Evolutionary conservation across 2,329 filamentous ascomycete genomes (phyloP).

Genomic region (Colletotrichum cordylinicola): DNA sequence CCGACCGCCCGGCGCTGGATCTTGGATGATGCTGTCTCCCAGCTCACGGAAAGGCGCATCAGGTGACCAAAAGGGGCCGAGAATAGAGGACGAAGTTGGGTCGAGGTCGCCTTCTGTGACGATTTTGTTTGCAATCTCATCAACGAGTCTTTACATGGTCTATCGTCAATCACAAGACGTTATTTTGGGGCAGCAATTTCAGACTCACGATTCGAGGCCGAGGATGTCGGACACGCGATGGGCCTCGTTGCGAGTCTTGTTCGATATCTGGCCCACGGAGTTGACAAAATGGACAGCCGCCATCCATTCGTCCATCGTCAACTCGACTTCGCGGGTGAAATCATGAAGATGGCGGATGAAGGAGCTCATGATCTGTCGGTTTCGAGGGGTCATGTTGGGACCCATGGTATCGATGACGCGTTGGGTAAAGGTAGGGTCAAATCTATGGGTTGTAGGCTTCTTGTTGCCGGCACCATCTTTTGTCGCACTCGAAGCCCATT

Average conservation of each 20-base stretch:
- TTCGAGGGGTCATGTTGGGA: background rate
- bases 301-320: background rate
- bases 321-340: background rate
- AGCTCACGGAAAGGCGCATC: background rate
- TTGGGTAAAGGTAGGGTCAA: background rate
- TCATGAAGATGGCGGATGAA: background rate
- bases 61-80: background rate
- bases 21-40: background rate
- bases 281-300: background rate
- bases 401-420: background rate
- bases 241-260: background rate
- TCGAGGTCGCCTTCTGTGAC: background rate
- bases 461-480: background rate
- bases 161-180: background rate
- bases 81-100: background rate
- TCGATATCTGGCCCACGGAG: background rate
- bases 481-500: background rate
- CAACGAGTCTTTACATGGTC: background rate
- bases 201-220: background rate
- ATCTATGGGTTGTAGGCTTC: background rate
- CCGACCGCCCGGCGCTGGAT: background rate
- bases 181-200: background rate
- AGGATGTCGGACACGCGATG: background rate
- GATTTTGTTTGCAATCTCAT: background rate
- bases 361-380: background rate